Percentiles rank a stretch among this genome's conserved stretches.
phyloP scores from a whole-genome alignment of 2,329 filamentous ascomycete genomes.

The Aureobasidium sp. region DNA sequence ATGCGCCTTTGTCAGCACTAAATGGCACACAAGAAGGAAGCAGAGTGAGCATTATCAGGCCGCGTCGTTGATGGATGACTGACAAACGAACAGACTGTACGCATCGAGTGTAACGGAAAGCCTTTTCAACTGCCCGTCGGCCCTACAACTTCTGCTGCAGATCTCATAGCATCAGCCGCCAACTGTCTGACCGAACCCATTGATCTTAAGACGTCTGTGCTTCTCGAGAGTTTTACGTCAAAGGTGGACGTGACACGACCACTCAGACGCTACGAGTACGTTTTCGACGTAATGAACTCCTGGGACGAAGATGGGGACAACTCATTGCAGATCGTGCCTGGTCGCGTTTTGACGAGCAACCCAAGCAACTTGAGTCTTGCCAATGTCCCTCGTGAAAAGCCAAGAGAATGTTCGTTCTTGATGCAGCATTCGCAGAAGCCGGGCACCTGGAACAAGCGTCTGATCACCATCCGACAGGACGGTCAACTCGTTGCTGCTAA shows the following conservation, averaged over 20 bases:
- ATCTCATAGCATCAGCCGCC: slow-evolving; percentile 64
- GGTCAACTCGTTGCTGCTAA: slow-evolving; percentile 69
- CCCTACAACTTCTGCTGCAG: slow-evolving; percentile 64
- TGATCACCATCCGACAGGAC: slow-evolving; percentile 62
- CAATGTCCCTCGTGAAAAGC: slow-evolving; percentile 57
- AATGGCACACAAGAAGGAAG: slow-evolving; percentile 49
- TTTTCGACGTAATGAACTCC: slow-evolving; percentile 84
- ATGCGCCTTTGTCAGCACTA: slow-evolving; percentile 73
- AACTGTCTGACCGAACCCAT: slow-evolving; percentile 58
- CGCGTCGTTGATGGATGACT: slow-evolving; percentile 22
- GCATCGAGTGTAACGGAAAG: slow-evolving; percentile 64
- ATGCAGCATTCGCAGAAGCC: slow-evolving; percentile 75
- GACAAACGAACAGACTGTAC: slow-evolving; percentile 50
- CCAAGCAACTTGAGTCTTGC: slow-evolving; percentile 57
- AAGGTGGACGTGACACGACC: slow-evolving; percentile 71
- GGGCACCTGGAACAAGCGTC: slow-evolving; percentile 84
- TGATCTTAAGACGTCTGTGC: slow-evolving; percentile 57
- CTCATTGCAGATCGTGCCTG: slow-evolving; percentile 59
- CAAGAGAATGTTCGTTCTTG: slow-evolving; percentile 59
- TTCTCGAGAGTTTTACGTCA: slow-evolving; percentile 67
- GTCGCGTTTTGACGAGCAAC: slow-evolving; percentile 44
- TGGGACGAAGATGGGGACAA: slow-evolving; percentile 83
- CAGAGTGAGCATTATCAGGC: slow-evolving; percentile 49
- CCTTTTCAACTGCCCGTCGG: slow-evolving; percentile 66
- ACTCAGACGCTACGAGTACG: slow-evolving; percentile 75